phyloP scores from a whole-genome alignment of 176 grass and related monocot genomes.

The Carex parvula region DNA sequence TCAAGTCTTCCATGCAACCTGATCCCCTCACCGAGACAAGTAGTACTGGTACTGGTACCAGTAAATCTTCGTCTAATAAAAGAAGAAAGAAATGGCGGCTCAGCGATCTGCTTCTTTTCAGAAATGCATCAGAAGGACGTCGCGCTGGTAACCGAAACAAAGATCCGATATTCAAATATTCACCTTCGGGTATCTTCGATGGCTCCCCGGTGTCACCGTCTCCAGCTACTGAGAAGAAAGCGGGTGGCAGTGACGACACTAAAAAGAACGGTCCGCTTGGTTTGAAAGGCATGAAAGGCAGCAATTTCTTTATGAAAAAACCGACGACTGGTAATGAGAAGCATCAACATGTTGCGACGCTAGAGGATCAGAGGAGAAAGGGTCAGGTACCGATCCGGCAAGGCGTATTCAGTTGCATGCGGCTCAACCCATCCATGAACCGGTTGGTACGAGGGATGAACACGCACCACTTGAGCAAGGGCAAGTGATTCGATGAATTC shows the following conservation, averaged over 20 bases:
- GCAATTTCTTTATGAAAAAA: slow-evolving; percentile 12
- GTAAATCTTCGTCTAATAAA: slow-evolving; percentile 29
- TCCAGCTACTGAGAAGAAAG: slow-evolving; percentile 23
- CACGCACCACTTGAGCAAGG: slow-evolving; percentile 39
- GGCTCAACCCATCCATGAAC: slow-evolving; percentile 50
- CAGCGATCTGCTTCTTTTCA: slow-evolving; percentile 81
- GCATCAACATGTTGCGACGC: background rate
- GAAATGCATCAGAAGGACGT: slow-evolving; percentile 43
- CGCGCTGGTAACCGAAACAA: slow-evolving; percentile 32
- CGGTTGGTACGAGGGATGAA: slow-evolving; percentile 53
- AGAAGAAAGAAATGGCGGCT: slow-evolving; percentile 71
- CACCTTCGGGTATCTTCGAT: slow-evolving; percentile 21
- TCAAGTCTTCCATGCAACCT: background rate
- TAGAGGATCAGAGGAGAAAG: slow-evolving; percentile 23
- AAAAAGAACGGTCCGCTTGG: slow-evolving; percentile 18
- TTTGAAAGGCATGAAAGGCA: slow-evolving; percentile 40
- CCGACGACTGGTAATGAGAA: background rate
- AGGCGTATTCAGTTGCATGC: slow-evolving; percentile 46
- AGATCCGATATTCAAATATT: slow-evolving; percentile 59
- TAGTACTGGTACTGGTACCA: background rate
- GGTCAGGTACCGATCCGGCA: slow-evolving; percentile 20
- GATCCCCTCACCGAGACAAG: background rate
- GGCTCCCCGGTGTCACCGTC: slow-evolving; percentile 27
- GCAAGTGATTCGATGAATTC: slow-evolving; percentile 9
- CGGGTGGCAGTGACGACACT: background rate